These are phyloP conservation scores for Candida dubliniensis DNA, from an alignment of 1,139 yeast genomes.

Conservation along the genomic window DNA sequence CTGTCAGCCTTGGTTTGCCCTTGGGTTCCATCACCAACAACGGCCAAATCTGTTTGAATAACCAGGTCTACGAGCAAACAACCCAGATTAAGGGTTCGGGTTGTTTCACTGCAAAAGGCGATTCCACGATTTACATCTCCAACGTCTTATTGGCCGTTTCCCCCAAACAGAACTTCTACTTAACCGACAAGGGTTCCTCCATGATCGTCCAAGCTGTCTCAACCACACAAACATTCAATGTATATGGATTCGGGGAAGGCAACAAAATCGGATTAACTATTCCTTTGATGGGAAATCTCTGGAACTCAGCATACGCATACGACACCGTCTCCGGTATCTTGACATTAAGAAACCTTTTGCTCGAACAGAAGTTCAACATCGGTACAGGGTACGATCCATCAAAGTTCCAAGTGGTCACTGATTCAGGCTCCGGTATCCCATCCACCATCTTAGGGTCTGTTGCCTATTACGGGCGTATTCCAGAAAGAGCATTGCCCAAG, in stretches of 20 bases:
- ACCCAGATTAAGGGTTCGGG: conserved; percentile 27
- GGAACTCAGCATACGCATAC: conserved; percentile 10
- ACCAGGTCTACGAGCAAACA: conserved; percentile 25
- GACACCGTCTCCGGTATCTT: conserved; percentile 22
- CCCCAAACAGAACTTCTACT: conserved; percentile 21
- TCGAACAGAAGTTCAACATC: conserved; percentile 19
- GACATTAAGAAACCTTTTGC: conserved; percentile 13
- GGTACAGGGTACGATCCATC: conserved; percentile 21
- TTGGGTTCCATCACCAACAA: conserved; percentile 22
- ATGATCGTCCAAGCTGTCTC: conserved; percentile 20
- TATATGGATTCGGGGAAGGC: conserved; percentile 32
- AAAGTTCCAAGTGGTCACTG: conserved; percentile 12
- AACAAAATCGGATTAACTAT: conserved; percentile 23
- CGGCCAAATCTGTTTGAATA: conserved; percentile 30
- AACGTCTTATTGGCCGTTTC: conserved; percentile 11
- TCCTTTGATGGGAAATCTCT: conserved; percentile 12
- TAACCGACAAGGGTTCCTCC: conserved; percentile 19
- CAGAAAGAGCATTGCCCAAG: conserved; percentile 3
- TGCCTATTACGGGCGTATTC: conserved; percentile 20
- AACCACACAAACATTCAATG: conserved; percentile 21
- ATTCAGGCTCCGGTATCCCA: conserved; percentile 15
- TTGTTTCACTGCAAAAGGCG: conserved; percentile 24
- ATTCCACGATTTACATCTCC: conserved; percentile 21
- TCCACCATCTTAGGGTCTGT: conserved; percentile 10
- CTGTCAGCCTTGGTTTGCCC: conserved; percentile 22